Evolutionary conservation across 1,139 yeast species (phyloP), one percentile per base, ranked within the genome.

Genomic region (Zygoascus hellenicus): DNA sequence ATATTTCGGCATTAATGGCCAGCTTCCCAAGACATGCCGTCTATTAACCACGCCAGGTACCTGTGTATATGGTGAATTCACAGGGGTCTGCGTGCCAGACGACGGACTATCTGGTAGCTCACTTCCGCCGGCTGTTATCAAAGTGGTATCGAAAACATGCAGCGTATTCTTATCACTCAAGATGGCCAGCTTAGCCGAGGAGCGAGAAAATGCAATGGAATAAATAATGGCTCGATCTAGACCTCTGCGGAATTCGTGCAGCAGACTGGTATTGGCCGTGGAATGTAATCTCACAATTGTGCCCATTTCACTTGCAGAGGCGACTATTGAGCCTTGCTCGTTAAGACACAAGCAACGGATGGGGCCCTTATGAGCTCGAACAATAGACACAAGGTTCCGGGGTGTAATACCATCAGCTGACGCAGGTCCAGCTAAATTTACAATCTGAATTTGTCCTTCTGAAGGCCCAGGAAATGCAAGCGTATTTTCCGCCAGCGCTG

Each of bases 281-380:
- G 88, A 82, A 61, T 85, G 92, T 2, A 89, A 74, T 47, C 97
- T 64, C 34, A 90, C 81, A 17, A 90, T 74, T 0, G 97, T 90
- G 0, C 97, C 98, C 30, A 87, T 80, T 45, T 79, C 85, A 5
- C 95, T 83, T 3, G 96, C 96, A 10, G 92, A 81, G 0, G 97
- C 97, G 4, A 92, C 72, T 72, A 86, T 72, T 1, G 83, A 75
- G 0, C 96, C 96, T n/a, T 80, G 70, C 40, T 78, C 73, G 58
- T 83, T 85, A 36, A 90, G 62, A 1, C 86, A 78, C 13, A 90
- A 64, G 52, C 84, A 77, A 51, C 88, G 70, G 42, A 90, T 77
- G 26, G 74, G 73, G 2, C 87, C 75, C 60, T 81, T 83, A 65
- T 89, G 97, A 1, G 96, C 96, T 58, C 88, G 83, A 34, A 90